Conservation (phyloP, 2,329 filamentous ascomycete genomes). For the Aspergillus piperis region DNA sequence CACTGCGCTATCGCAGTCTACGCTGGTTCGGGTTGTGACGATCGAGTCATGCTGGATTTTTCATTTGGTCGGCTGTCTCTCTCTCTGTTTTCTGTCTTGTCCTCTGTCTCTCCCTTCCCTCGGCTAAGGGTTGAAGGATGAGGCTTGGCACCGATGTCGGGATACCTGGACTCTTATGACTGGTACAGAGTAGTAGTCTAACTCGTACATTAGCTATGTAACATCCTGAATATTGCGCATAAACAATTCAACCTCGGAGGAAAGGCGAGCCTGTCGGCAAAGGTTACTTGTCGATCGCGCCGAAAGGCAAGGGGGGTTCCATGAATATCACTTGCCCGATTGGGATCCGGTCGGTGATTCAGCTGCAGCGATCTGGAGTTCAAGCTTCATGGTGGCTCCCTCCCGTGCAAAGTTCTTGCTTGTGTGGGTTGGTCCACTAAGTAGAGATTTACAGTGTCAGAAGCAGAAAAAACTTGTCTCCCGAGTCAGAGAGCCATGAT, state of each 20-base stretch:
- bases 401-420: not conserved
- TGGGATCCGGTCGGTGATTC: not conserved
- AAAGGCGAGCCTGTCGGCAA: too few relatives aligned
- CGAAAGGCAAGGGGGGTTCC: not conserved
- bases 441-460: too few relatives aligned
- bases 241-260: too few relatives aligned
- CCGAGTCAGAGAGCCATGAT: too few relatives aligned
- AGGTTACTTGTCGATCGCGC: too few relatives aligned
- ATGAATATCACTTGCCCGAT: not conserved
- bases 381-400: not conserved
- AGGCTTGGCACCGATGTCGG: slow-evolving; percentile 3
- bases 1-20: slow-evolving; percentile 4
- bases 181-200: not conserved
- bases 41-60: not conserved
- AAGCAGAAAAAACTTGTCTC: too few relatives aligned
- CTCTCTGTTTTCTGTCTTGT: too few relatives aligned
- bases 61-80: not conserved
- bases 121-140: not conserved
- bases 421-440: not conserved
- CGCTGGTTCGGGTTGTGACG: not conserved
- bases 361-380: not conserved
- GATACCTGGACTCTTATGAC: not conserved
- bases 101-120: not conserved
- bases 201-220: too few relatives aligned
- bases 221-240: too few relatives aligned